Percentiles rank a stretch among this genome's conserved stretches.
Evolutionary conservation across 106 monocot species (phyloP).

Genomic region (Phalaenopsis aphrodite): DNA sequence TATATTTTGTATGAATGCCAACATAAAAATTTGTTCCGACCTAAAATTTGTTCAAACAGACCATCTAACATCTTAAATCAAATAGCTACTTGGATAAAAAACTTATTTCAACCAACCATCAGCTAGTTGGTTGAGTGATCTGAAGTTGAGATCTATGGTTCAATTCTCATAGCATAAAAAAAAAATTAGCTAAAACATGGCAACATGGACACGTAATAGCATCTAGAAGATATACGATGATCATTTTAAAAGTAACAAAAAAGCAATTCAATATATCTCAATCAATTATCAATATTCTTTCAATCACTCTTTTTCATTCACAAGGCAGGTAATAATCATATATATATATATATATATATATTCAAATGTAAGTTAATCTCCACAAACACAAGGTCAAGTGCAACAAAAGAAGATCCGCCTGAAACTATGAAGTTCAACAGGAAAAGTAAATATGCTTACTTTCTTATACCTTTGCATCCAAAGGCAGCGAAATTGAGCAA

Average conservation of each 20-base stretch:
- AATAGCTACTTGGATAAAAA: background rate
- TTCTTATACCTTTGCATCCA: conserved; percentile 35
- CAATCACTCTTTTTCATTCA: background rate
- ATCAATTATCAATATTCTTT: background rate
- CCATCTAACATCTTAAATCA: background rate
- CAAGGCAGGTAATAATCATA: background rate
- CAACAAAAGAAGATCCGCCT: background rate
- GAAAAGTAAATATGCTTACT: background rate
- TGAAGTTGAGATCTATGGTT: background rate
- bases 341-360: background rate
- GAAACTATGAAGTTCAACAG: background rate
- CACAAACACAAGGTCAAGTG: background rate
- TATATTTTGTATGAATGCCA: too few species aligned
- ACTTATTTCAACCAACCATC: background rate
- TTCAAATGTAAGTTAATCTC: background rate
- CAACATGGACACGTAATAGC: background rate
- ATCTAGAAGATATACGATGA: background rate
- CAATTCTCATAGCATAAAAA: background rate
- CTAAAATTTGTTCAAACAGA: background rate
- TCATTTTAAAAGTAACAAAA: background rate
- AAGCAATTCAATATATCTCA: background rate
- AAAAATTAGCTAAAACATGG: background rate
- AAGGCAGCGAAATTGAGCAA: conserved; percentile 65
- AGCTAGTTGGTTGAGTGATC: background rate
- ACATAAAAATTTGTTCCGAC: too few species aligned